Percentiles rank a stretch among this genome's conserved stretches.
These are phyloP conservation scores for Escovopsis sp. DNA, from an alignment of 2,329 filamentous ascomycete species.

Conservation along the genomic window DNA sequence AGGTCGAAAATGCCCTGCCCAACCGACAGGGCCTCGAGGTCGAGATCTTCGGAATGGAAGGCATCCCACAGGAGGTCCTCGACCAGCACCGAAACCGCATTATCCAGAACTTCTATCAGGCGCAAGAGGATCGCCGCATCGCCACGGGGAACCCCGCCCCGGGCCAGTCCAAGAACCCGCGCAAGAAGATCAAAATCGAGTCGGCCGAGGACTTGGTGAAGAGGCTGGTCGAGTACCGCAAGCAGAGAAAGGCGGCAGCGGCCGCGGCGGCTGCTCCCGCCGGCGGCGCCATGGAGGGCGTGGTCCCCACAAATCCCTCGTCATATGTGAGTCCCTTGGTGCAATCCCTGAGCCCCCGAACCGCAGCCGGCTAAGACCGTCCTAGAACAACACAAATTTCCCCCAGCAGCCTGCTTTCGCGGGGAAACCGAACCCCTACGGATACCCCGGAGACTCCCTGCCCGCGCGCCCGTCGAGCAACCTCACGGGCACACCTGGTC, in stretches of 20 bases:
- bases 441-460: constrained; percentile 27
- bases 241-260: constrained; percentile 45
- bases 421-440: constrained; percentile 12
- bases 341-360: neutral
- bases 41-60: constrained; percentile 98
- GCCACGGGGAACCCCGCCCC: constrained; percentile 73
- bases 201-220: constrained; percentile 64
- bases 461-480: constrained; percentile 30
- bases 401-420: constrained; percentile 10
- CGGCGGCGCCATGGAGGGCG: constrained; percentile 29
- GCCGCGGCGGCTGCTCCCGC: constrained; percentile 25
- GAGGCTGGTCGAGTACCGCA: constrained; percentile 63
- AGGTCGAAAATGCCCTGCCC: constrained; percentile 83
- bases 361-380: neutral
- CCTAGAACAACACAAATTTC: neutral
- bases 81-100: constrained; percentile 78
- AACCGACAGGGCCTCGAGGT: constrained; percentile 76
- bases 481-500: constrained; percentile 22
- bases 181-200: constrained; percentile 61
- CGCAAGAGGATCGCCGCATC: constrained; percentile 67
- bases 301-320: constrained; percentile 8
- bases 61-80: constrained; percentile 74
- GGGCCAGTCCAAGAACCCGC: constrained; percentile 48
- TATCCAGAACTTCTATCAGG: constrained; percentile 70
- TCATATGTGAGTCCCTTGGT: neutral